These are phyloP conservation scores for Euptelea pleiosperma DNA, from an alignment of 164 flowering plant genomes.

Conservation along the genomic window DNA sequence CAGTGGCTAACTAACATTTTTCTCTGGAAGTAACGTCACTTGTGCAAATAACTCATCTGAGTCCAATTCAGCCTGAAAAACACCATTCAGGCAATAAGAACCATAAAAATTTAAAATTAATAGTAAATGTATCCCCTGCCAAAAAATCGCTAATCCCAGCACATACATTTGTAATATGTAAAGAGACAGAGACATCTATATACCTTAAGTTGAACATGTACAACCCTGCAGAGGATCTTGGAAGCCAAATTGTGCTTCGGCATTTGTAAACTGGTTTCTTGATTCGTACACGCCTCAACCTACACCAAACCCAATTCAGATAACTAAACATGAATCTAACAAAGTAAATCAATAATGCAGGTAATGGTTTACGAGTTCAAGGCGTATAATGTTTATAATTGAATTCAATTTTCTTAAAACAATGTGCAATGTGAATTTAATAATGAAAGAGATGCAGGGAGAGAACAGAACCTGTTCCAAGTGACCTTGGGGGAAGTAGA, in stretches of 20 bases:
- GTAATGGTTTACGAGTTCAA: no score
- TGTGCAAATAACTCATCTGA: conserved; percentile 76
- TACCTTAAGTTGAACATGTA: conserved; percentile 48
- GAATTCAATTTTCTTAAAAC: no score
- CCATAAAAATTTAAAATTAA: neutral
- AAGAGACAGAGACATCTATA: neutral
- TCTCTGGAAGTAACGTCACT: conserved; percentile 50
- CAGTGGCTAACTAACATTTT: conserved; percentile 24
- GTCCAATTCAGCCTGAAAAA: conserved; percentile 49
- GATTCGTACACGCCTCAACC: conserved; percentile 39
- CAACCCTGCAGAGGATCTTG: conserved; percentile 55
- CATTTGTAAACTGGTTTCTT: conserved; percentile 26
- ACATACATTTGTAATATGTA: neutral
- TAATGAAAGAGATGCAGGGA: neutral
- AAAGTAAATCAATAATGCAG: neutral
- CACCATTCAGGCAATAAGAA: conserved; percentile 3
- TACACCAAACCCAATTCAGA: conserved; percentile 14
- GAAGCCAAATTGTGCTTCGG: conserved; percentile 48
- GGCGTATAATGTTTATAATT: no score
- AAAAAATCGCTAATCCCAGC: neutral
- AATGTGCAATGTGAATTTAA: no score
- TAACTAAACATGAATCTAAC: neutral
- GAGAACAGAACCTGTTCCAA: conserved; percentile 48
- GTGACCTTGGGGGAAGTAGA: conserved; percentile 71
- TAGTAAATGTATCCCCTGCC: no score